Conservation (phyloP, 2,329 filamentous ascomycete species). For the Hortaea sp. region DNA sequence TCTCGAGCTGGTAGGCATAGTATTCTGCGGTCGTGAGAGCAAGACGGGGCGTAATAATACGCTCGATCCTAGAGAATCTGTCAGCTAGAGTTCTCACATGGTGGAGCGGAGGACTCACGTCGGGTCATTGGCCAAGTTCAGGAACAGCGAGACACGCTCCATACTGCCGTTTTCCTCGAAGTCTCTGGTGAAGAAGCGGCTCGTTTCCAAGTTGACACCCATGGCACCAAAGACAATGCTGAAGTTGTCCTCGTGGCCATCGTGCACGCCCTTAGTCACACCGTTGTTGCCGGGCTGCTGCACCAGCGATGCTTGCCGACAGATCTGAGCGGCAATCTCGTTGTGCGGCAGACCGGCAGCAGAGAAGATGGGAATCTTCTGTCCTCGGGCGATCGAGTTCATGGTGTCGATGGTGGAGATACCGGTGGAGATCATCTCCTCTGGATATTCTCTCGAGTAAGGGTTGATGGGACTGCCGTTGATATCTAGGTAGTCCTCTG, state of each 20-base stretch:
- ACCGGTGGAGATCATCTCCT: constrained; percentile 99
- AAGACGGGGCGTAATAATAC: constrained; percentile 98
- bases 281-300: constrained; percentile 50
- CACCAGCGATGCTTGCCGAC: constrained; percentile 89
- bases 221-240: constrained; percentile 99
- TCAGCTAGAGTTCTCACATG: neutral
- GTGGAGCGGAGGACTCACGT: constrained; percentile 55
- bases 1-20: constrained; percentile 99
- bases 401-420: constrained; percentile 99
- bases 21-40: constrained; percentile 97
- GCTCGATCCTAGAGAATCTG: constrained; percentile 64
- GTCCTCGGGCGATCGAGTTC: constrained; percentile 84
- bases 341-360: constrained; percentile 97
- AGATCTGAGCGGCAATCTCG: constrained; percentile 98
- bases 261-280: constrained; percentile 81
- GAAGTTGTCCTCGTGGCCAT: constrained; percentile 98
- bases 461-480: constrained; percentile 98
- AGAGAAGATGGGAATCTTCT: constrained; percentile 99
- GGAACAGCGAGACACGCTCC: constrained; percentile 93
- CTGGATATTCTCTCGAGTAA: constrained; percentile 93
- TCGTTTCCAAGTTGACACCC: constrained; percentile 99
- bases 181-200: constrained; percentile 94
- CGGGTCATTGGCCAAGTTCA: constrained; percentile 97
- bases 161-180: constrained; percentile 99
- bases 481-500: constrained; percentile 97